A percentile compares a stretch with the other conserved stretches of the same genome.
phyloP scores from a whole-genome alignment of 108 stramenopile genomes.

The Nannochloropsis oceanica region DNA sequence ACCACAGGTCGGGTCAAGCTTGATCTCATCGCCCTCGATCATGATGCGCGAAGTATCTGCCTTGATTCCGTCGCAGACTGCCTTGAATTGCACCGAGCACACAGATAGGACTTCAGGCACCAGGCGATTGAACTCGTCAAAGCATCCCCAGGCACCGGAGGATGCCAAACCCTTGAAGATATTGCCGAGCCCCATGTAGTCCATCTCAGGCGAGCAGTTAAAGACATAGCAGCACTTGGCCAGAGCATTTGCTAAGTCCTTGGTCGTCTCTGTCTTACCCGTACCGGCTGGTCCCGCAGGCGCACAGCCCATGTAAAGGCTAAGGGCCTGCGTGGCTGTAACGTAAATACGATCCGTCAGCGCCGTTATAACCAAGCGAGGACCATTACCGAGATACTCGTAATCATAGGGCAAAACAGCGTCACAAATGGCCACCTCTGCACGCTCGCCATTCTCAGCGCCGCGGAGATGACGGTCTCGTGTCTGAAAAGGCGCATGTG shows the following conservation, averaged over 20 bases:
- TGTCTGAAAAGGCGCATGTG: conserved; percentile 39
- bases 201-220: conserved; percentile 63
- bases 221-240: conserved; percentile 64
- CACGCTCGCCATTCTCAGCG: conserved; percentile 40
- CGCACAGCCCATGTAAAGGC: conserved; percentile 65
- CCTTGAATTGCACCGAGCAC: conserved; percentile 63
- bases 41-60: conserved; percentile 47
- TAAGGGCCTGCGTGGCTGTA: conserved; percentile 61
- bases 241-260: conserved; percentile 55
- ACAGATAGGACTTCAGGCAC: conserved; percentile 59
- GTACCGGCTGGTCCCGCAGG: conserved; percentile 64
- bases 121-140: conserved; percentile 58
- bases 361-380: conserved; percentile 61
- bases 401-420: conserved; percentile 60
- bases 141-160: conserved; percentile 54
- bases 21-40: conserved; percentile 46
- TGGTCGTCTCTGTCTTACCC: conserved; percentile 65
- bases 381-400: conserved; percentile 65
- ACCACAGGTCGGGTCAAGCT: conserved; percentile 45
- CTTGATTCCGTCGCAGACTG: conserved; percentile 61
- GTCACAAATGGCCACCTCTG: conserved; percentile 59
- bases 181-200: conserved; percentile 48
- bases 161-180: conserved; percentile 56
- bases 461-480: conserved; percentile 48
- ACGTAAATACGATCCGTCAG: conserved; percentile 65